A percentile compares a stretch with the other conserved stretches of the same genome.
Conservation (phyloP, 345 rosid genomes). For the Cardamine occulta region DNA sequence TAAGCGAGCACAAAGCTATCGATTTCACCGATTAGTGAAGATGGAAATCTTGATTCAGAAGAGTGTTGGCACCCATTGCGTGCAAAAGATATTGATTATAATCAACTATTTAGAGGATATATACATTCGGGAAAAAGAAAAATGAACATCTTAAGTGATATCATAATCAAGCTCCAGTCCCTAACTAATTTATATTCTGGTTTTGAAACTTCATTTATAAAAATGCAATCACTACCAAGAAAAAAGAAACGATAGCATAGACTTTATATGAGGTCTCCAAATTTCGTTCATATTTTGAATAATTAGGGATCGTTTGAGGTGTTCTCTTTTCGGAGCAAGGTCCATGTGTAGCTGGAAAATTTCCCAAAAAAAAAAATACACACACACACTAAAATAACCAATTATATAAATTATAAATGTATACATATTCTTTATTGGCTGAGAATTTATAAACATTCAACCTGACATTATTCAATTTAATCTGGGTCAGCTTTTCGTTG, state of each 20-base stretch:
- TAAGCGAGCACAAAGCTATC: not conserved
- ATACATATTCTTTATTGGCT: conserved; percentile 24
- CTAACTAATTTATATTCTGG: not conserved
- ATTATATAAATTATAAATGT: conserved; percentile 1
- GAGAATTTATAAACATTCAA: conserved; percentile 41
- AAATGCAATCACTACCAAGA: not conserved
- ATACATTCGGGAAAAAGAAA: too few relatives aligned
- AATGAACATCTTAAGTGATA: not conserved
- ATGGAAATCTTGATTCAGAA: not conserved
- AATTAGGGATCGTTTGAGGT: conserved; percentile 7
- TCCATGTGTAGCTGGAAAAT: conserved; percentile 14
- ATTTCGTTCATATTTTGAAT: not conserved
- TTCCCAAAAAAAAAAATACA: conserved; percentile 12
- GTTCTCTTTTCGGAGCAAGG: not conserved
- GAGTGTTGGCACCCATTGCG: not conserved
- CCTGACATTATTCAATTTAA: conserved; percentile 41
- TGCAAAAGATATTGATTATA: too few relatives aligned
- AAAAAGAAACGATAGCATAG: too few relatives aligned
- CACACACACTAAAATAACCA: conserved; percentile 21
- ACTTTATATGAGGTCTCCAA: not conserved
- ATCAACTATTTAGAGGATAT: not conserved
- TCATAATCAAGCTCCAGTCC: not conserved
- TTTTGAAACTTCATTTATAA: not conserved
- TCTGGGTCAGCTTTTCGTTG: conserved; percentile 36
- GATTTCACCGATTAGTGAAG: not conserved